Conservation (phyloP, 2,329 filamentous ascomycete species). For the Epichloe festucae region DNA sequence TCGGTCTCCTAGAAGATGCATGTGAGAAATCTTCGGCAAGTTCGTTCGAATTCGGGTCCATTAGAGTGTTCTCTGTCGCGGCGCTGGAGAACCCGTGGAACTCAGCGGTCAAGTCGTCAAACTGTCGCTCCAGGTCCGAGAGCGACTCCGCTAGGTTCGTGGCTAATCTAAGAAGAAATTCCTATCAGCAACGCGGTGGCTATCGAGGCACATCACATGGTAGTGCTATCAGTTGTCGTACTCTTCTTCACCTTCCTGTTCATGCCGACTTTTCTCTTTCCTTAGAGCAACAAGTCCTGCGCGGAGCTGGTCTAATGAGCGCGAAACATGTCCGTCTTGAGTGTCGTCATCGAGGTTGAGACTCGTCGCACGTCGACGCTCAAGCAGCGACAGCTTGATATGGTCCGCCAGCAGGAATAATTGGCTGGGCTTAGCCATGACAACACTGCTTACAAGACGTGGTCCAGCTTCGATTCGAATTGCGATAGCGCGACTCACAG, state of each 20-base stretch:
- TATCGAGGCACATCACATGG: not conserved
- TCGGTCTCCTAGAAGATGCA: conserved; percentile 40
- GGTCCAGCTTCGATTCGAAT: not conserved
- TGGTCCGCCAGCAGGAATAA: conserved; percentile 91
- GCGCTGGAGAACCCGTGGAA: conserved; percentile 55
- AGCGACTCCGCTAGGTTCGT: conserved; percentile 48
- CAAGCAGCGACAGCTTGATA: conserved; percentile 88
- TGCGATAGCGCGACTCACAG: no score
- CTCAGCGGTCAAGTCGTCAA: conserved; percentile 63
- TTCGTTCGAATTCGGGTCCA: conserved; percentile 50
- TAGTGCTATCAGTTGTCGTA: conserved; percentile 17
- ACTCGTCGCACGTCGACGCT: conserved; percentile 74
- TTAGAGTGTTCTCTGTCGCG: conserved; percentile 36
- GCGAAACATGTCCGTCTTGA: conserved; percentile 79
- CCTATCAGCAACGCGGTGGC: conserved; percentile 1
- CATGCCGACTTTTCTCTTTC: conserved; percentile 48
- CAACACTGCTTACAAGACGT: not conserved
- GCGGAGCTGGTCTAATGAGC: conserved; percentile 75
- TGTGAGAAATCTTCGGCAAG: conserved; percentile 52
- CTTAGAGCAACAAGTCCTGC: conserved; percentile 64
- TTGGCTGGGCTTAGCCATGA: conserved; percentile 48
- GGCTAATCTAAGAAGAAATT: conserved; percentile 25
- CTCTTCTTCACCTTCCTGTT: conserved; percentile 51
- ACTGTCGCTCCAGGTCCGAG: conserved; percentile 57
- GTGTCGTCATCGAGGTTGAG: conserved; percentile 66